Percentiles rank a stretch among this genome's conserved stretches.
Evolutionary conservation across 2,329 filamentous ascomycete species (phyloP).

Genomic region (Exophiala oligosperma): DNA sequence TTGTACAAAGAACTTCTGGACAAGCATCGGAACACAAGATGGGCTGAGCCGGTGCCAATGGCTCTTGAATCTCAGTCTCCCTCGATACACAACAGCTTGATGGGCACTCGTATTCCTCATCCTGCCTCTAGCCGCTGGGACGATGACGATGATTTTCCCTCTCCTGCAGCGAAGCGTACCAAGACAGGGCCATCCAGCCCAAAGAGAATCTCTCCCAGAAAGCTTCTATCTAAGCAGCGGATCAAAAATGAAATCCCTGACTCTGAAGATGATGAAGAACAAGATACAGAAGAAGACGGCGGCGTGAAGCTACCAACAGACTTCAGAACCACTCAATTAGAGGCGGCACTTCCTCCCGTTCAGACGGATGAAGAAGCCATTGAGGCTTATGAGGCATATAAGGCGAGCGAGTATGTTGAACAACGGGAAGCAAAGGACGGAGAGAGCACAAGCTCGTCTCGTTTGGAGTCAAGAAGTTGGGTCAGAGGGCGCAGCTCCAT

Average conservation of each 20-base stretch:
- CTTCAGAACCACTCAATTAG: constrained; percentile 63
- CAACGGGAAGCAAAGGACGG: constrained; percentile 14
- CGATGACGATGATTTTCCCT: constrained; percentile 32
- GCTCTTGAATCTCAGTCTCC: constrained; percentile 17
- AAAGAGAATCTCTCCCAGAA: constrained; percentile 19
- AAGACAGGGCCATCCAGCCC: constrained; percentile 23
- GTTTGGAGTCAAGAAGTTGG: constrained; percentile 64
- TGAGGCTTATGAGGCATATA: constrained; percentile 73
- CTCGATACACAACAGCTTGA: constrained; percentile 30
- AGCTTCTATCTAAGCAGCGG: constrained; percentile 9
- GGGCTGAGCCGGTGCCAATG: constrained; percentile 16
- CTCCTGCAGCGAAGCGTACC: constrained; percentile 30
- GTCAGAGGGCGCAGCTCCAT: constrained; percentile 79
- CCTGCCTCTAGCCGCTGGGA: constrained; percentile 33
- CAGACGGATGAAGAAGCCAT: constrained; percentile 70
- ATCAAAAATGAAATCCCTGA: constrained; percentile 38
- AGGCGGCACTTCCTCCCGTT: constrained; percentile 69
- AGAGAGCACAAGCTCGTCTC: constrained; percentile 47
- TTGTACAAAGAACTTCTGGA: not conserved
- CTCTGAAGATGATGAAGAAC: constrained; percentile 39
- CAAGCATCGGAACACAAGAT: constrained; percentile 2
- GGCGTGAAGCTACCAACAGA: constrained; percentile 31
- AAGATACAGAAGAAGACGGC: constrained; percentile 34
- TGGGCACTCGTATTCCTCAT: constrained; percentile 32
- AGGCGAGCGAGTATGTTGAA: constrained; percentile 52